These are phyloP conservation scores for Cichorium intybus DNA, from an alignment of 140 eudicot species.

Conservation along the genomic window DNA sequence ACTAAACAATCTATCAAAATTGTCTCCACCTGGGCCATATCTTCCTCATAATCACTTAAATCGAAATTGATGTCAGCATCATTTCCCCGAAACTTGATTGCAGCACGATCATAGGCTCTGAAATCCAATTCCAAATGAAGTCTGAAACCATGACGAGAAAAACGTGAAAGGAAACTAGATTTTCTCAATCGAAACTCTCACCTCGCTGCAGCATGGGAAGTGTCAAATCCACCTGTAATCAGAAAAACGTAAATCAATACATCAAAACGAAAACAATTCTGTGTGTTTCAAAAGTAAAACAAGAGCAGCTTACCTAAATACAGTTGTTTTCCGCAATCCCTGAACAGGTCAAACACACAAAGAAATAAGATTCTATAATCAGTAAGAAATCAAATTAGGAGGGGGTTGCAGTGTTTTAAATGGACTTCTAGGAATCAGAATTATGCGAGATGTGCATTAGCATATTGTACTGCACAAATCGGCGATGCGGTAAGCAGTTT, in stretches of 20 bases:
- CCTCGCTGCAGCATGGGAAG: constrained; percentile 84
- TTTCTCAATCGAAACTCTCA: constrained; percentile 27
- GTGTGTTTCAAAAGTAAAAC: not conserved
- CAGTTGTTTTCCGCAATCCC: constrained; percentile 93
- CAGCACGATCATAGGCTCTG: constrained; percentile 98
- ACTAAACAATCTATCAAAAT: constrained; percentile 8
- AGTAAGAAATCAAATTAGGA: not conserved
- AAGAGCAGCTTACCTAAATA: constrained; percentile 57
- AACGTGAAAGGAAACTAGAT: not conserved
- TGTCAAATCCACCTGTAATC: constrained; percentile 80
- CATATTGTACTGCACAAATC: constrained; percentile 7
- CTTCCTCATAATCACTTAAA: constrained; percentile 72
- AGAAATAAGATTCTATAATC: constrained; percentile 15
- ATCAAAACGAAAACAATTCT: not conserved
- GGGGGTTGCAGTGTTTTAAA: not conserved
- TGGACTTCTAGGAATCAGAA: constrained; percentile 3
- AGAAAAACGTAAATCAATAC: constrained; percentile 3
- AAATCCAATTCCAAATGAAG: constrained; percentile 6
- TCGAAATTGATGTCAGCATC: constrained; percentile 87
- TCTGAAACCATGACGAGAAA: not conserved
- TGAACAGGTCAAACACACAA: constrained; percentile 31
- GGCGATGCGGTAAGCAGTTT: not conserved
- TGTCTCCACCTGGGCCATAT: constrained; percentile 61
- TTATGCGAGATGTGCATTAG: constrained; percentile 5
- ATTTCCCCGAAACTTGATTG: constrained; percentile 89